phyloP scores from a whole-genome alignment of 2,329 filamentous ascomycete genomes.

The Neurospora sp. region DNA sequence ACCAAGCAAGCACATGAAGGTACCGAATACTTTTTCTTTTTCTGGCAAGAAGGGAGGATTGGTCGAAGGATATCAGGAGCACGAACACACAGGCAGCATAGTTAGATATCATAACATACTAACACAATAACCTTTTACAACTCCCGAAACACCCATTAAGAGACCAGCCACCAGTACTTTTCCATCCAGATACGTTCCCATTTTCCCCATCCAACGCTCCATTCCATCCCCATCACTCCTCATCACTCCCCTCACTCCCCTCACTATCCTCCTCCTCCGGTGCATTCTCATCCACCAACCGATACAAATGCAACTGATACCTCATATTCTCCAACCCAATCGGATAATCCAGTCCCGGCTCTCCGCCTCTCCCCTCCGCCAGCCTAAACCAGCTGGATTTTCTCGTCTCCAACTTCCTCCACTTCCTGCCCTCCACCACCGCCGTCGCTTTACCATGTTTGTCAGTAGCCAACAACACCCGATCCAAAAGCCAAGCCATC shows the following conservation, averaged over 20 bases:
- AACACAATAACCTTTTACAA: not conserved
- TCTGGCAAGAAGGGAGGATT: not conserved
- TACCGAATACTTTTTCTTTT: not conserved
- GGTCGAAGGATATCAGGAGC: not conserved
- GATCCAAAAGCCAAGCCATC: conserved; percentile 87
- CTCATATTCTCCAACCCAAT: conserved; percentile 90
- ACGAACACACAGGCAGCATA: not conserved
- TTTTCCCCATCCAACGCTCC: not conserved
- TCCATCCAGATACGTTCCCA: not conserved
- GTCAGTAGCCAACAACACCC: conserved; percentile 45
- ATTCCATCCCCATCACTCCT: not conserved
- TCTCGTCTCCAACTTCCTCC: conserved; percentile 65
- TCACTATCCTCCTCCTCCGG: not conserved
- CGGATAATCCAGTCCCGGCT: conserved; percentile 58
- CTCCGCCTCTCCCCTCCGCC: conserved; percentile 20
- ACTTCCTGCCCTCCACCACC: conserved; percentile 32
- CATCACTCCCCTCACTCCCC: not conserved
- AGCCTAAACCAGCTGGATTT: conserved; percentile 83
- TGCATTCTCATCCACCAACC: conserved; percentile 17
- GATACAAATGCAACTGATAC: conserved; percentile 83
- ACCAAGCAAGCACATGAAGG: not conserved
- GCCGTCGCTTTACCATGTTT: conserved; percentile 12
- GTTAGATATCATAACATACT: not conserved
- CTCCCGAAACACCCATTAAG: not conserved
- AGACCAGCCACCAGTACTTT: not conserved